These are phyloP conservation scores for Sarocladium brachiariae DNA, from an alignment of 2,329 filamentous ascomycete genomes.

Conservation along the genomic window DNA sequence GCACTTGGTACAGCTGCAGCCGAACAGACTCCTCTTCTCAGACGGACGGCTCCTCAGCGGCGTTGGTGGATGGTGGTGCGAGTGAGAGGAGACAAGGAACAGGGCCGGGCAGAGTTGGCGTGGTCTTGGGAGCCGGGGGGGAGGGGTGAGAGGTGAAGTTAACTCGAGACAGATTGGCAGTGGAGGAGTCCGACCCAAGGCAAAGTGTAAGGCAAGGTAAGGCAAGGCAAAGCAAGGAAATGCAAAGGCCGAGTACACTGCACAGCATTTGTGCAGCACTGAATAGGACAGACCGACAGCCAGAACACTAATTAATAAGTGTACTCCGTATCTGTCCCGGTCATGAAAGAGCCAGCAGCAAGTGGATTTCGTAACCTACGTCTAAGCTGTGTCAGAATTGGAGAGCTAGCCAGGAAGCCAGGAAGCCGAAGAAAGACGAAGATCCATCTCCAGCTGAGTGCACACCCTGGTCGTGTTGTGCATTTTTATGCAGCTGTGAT, in stretches of 20 bases:
- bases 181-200: no score
- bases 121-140: slow-evolving; percentile 6
- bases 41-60: slow-evolving; percentile 6
- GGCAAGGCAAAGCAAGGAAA: neutral
- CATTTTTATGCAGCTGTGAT: slow-evolving; percentile 9
- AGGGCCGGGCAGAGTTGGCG: slow-evolving; percentile 7
- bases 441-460: slow-evolving; percentile 8
- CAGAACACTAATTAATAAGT: no score
- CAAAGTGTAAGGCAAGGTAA: no score
- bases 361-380: neutral
- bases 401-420: no score
- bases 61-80: slow-evolving; percentile 4
- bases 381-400: no score
- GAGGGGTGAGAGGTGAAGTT: neutral
- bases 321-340: no score
- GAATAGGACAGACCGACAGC: no score
- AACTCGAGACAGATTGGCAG: neutral
- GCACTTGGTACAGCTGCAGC: no score
- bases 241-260: no score
- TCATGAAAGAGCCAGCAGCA: no score
- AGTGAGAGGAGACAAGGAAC: slow-evolving; percentile 4
- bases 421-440: neutral
- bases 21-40: slow-evolving; percentile 5
- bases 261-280: no score
- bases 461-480: slow-evolving; percentile 5